Base-by-base conservation (phyloP, 805 yeast genomes). In the Cyberlindnera maclurae region DNA sequence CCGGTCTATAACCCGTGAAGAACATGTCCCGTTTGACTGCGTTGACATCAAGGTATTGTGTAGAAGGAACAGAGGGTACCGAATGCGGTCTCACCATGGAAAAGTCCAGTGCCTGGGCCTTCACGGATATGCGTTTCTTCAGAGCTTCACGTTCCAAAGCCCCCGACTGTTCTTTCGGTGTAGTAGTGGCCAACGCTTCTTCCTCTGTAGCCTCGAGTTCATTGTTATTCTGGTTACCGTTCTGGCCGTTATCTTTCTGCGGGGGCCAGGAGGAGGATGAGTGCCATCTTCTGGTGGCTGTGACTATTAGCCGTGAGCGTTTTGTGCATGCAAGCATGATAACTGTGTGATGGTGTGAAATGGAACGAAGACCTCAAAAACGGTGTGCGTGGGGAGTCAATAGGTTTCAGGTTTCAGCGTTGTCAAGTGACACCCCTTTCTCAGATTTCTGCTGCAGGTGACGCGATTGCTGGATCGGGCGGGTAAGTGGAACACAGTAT, bases 1-100 rank as follows among this genome's bases (percentile, higher is more conserved):
- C 33, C 4, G 58, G 58, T 48, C 55, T 51, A 34, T 35, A 52
- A 11, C 57, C 57, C 16, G 47, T 43, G 26, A 40, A 50, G 27
- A 51, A 48, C 12, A 52, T 43, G 18, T 53, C 58, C 4, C 34
- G 35, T 33, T 44, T 51, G n/a, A 52, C 31, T 7, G 40, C 24
- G 29, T 41, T 34, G 10, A 35, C 32, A 32, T 52, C 55, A 4
- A 52, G 42, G 26, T 52, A 50, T n/a, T 49, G 51, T 8, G 56
- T 53, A 1, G 55, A 49, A 37, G 50, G 46, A 16, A 51, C 55
- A 1, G 54, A 40, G 13, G 55, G 57, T 15, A 40, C 47, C 12
- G 24, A 28, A 12, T 26, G 36, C 15, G 12, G 16, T 29, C 16
- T 29, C 12, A 15, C 15, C 12, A 28, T 12, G 18, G 18, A 15